These are phyloP conservation scores for Patellifolia procumbens DNA, from an alignment of 179 eudicot species.

Conservation along the genomic window DNA sequence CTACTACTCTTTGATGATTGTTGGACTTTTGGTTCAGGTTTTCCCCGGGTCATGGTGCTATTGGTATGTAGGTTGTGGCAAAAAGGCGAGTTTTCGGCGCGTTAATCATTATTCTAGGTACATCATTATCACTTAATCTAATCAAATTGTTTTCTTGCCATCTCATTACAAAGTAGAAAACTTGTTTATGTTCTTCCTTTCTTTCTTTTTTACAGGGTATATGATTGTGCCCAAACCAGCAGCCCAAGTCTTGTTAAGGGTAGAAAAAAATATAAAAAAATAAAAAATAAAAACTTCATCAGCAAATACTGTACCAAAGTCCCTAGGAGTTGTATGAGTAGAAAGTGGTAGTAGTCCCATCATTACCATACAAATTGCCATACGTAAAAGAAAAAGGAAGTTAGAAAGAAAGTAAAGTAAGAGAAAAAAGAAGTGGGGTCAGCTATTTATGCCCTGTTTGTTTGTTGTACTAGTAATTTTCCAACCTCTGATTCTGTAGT, in stretches of 20 bases:
- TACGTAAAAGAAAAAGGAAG: conserved; percentile 41
- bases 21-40: conserved; percentile 45
- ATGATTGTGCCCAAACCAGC: conserved; percentile 37
- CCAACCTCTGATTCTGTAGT: conserved; percentile 26
- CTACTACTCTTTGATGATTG: background rate
- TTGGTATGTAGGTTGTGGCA: conserved; percentile 64
- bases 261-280: background rate
- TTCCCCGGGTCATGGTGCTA: conserved; percentile 79
- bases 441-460: conserved; percentile 33
- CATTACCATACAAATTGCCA: conserved; percentile 51
- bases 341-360: conserved; percentile 27
- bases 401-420: conserved; percentile 10
- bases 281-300: conserved; percentile 18
- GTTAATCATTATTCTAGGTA: conserved; percentile 35
- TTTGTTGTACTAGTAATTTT: conserved; percentile 39
- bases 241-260: conserved; percentile 26
- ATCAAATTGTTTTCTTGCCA: conserved; percentile 17
- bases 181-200: conserved; percentile 22
- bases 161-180: conserved; percentile 25
- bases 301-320: conserved; percentile 30
- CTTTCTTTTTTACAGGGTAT: conserved; percentile 39
- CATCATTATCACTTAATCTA: conserved; percentile 26
- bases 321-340: conserved; percentile 18
- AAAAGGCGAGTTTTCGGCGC: conserved; percentile 7
- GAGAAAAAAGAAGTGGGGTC: conserved; percentile 38